Evolutionary conservation across 306 rosid species (phyloP).

Genomic region (Hippophae tibetana): DNA sequence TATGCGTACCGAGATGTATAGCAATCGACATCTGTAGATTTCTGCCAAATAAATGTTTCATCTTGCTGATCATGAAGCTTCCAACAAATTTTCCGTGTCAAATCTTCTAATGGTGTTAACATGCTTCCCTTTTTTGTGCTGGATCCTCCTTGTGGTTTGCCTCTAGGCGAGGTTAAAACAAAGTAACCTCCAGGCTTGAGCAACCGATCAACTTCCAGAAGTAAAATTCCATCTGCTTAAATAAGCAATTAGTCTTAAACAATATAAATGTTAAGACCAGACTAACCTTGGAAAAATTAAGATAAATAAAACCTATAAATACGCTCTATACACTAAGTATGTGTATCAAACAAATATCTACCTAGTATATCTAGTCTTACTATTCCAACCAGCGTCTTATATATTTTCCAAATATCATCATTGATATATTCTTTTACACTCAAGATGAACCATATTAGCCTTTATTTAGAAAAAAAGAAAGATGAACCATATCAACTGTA

Average conservation of each 20-base stretch:
- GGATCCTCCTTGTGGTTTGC: slow-evolving; percentile 55
- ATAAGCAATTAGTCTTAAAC: slow-evolving; percentile 19
- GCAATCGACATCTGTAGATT: slow-evolving; percentile 59
- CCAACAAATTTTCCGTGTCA: slow-evolving; percentile 77
- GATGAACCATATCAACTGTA: no score
- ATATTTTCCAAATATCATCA: no score
- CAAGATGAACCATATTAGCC: no score
- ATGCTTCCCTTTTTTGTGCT: slow-evolving; percentile 38
- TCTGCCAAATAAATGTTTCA: slow-evolving; percentile 91
- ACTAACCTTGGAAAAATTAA: no score
- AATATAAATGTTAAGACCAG: neutral
- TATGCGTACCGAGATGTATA: slow-evolving; percentile 68
- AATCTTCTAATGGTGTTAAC: slow-evolving; percentile 55
- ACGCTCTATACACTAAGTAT: no score
- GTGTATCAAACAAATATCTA: no score
- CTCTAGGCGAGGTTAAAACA: slow-evolving; percentile 74
- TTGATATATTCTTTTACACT: no score
- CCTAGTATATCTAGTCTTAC: no score
- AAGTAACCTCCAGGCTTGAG: slow-evolving; percentile 99
- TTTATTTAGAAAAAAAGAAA: no score
- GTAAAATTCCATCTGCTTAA: slow-evolving; percentile 67
- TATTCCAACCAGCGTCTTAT: no score
- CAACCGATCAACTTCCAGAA: slow-evolving; percentile 87
- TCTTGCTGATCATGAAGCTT: slow-evolving; percentile 84
- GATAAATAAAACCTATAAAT: no score